Conservation (phyloP, 2,329 filamentous ascomycete genomes). For the Bertia moriformis region DNA sequence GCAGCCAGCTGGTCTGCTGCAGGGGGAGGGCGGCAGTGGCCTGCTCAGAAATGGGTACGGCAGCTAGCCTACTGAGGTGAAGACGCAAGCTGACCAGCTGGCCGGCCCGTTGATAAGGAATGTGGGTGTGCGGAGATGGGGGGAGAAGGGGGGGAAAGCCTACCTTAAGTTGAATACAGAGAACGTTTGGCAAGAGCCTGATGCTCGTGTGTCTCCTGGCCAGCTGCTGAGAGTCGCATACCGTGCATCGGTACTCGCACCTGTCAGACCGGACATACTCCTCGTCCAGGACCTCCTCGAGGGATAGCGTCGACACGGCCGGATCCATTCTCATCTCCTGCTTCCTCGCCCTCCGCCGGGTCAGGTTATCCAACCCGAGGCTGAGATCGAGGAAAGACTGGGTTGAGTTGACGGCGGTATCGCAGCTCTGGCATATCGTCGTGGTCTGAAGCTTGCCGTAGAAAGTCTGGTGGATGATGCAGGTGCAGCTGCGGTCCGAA, state of each 20-base stretch:
- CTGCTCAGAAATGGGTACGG: too few relatives aligned
- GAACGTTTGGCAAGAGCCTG: conserved; percentile 70
- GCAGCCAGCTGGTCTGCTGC: too few relatives aligned
- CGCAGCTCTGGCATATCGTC: conserved; percentile 79
- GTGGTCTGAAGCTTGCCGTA: conserved; percentile 83
- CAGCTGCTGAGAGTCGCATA: conserved; percentile 63
- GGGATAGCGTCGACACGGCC: conserved; percentile 33
- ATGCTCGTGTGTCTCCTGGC: conserved; percentile 75
- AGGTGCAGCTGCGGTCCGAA: conserved; percentile 43
- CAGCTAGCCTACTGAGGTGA: too few relatives aligned
- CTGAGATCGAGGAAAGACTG: conserved; percentile 87
- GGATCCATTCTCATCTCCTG: conserved; percentile 30
- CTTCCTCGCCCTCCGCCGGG: conserved; percentile 50
- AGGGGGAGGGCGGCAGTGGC: too few relatives aligned
- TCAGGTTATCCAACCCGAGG: conserved; percentile 64
- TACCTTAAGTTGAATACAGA: conserved; percentile 88
- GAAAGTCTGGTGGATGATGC: conserved; percentile 87
- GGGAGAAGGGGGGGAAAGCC: conserved; percentile 6
- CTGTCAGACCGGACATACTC: conserved; percentile 79
- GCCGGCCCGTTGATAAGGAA: too few relatives aligned
- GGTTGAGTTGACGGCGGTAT: conserved; percentile 65
- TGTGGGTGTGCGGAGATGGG: background rate
- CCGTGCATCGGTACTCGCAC: conserved; percentile 76
- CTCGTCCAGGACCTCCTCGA: conserved; percentile 65
- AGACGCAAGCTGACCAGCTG: too few relatives aligned